phyloP scores from a whole-genome alignment of 495 filamentous ascomycete species.

The Trichoderma orchidacearum region DNA sequence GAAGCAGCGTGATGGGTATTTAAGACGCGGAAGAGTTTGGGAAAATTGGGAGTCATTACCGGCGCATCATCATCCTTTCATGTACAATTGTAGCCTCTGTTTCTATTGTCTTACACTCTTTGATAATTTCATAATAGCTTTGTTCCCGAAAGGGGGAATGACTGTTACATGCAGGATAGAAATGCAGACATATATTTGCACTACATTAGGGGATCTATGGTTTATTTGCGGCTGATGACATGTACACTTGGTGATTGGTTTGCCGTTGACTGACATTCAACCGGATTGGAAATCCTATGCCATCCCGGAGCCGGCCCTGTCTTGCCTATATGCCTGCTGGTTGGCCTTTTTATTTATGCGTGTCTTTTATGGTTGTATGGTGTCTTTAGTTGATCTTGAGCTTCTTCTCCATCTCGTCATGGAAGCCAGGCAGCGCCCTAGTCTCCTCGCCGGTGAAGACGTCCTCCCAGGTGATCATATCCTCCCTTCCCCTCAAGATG shows the following conservation, averaged over 20 bases:
- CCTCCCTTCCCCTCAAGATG: constrained; percentile 67
- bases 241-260: too few species aligned
- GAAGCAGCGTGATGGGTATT: background rate
- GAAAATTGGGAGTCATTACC: background rate
- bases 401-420: constrained; percentile 89
- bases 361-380: background rate
- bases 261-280: too few species aligned
- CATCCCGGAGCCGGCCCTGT: background rate
- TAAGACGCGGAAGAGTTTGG: background rate
- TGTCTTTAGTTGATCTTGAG: constrained; percentile 33
- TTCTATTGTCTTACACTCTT: background rate
- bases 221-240: too few species aligned
- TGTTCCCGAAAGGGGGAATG: background rate
- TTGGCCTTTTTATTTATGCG: background rate
- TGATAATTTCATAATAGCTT: background rate
- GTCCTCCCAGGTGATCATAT: constrained; percentile 77
- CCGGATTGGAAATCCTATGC: background rate
- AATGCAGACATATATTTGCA: too few species aligned
- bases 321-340: background rate
- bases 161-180: background rate
- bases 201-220: too few species aligned
- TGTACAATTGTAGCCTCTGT: background rate
- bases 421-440: constrained; percentile 55
- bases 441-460: constrained; percentile 64
- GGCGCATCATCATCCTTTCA: background rate